Conservation (phyloP, 495 filamentous ascomycete species). For the Cryomyces minteri region DNA sequence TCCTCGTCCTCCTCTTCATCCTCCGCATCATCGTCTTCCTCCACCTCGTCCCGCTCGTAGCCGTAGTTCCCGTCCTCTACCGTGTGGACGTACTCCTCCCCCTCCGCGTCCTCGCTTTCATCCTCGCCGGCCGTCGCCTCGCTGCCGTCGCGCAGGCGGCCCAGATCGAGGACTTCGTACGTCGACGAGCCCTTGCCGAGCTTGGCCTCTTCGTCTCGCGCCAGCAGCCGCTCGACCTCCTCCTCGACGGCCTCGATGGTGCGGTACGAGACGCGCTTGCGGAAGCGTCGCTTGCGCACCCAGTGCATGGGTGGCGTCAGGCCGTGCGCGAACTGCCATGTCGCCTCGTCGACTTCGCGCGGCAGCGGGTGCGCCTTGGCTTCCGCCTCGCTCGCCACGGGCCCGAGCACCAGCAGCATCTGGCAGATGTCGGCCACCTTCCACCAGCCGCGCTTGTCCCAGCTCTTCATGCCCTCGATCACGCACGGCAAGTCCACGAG, state of each 20-base stretch:
- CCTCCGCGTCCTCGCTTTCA: constrained; percentile 4
- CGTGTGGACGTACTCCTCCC: constrained; percentile 34
- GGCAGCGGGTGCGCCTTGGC: constrained; percentile 49
- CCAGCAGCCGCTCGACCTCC: constrained; percentile 58
- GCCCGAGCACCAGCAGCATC: constrained; percentile 72
- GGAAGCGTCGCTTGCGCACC: constrained; percentile 69
- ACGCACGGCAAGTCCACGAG: constrained; percentile 83
- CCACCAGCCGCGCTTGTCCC: constrained; percentile 80
- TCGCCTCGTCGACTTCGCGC: constrained; percentile 37
- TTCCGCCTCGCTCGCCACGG: constrained; percentile 51
- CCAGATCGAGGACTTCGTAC: constrained; percentile 47
- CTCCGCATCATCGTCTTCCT: constrained; percentile 5
- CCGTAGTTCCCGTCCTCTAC: constrained; percentile 22
- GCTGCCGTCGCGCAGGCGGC: constrained; percentile 23
- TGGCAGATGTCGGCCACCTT: constrained; percentile 91
- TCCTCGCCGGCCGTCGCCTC: constrained; percentile 12
- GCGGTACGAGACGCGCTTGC: constrained; percentile 61
- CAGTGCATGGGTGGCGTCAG: constrained; percentile 82
- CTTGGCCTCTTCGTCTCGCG: constrained; percentile 37
- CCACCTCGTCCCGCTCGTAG: constrained; percentile 26
- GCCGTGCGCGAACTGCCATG: constrained; percentile 74
- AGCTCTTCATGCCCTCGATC: constrained; percentile 89
- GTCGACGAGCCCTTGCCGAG: constrained; percentile 24
- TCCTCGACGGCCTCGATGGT: constrained; percentile 80
- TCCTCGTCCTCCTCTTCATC: constrained; percentile 17